Evolutionary conservation across 768 basidiomycete genomes (phyloP).

Genomic region (Mycena leptocephala): DNA sequence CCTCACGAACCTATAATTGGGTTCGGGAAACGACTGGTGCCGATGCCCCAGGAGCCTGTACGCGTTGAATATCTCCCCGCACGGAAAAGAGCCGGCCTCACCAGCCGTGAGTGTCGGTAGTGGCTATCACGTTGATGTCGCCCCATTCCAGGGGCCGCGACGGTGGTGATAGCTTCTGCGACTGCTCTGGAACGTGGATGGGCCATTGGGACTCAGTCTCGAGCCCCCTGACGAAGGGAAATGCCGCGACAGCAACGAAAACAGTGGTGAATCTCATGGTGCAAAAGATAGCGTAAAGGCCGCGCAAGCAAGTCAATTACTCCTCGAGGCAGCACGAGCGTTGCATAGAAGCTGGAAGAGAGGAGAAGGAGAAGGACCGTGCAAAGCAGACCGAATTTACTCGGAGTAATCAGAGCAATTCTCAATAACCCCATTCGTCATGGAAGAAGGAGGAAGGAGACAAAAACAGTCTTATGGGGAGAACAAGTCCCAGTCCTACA

Average conservation of each 20-base stretch:
- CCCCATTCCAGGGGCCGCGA: constrained; percentile 84
- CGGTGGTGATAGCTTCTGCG: constrained; percentile 58
- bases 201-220: constrained; percentile 16
- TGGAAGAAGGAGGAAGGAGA: too few relatives aligned
- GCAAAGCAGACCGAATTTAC: not conserved
- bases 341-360: not conserved
- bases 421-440: too few relatives aligned
- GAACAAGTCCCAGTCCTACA: too few relatives aligned
- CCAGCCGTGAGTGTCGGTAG: constrained; percentile 73
- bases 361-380: not conserved
- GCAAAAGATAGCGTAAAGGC: not conserved
- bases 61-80: not conserved
- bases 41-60: constrained; percentile 87
- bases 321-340: not conserved
- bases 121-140: constrained; percentile 91
- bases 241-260: not conserved
- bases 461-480: too few relatives aligned
- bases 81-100: not conserved
- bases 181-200: not conserved
- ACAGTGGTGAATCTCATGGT: constrained; percentile 14
- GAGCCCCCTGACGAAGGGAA: constrained; percentile 1
- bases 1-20: constrained; percentile 69
- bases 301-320: constrained; percentile 10
- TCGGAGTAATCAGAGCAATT: not conserved
- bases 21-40: constrained; percentile 79